Conservation (phyloP, 2,329 filamentous ascomycete genomes). For the Rhynchosporium graminicola region DNA sequence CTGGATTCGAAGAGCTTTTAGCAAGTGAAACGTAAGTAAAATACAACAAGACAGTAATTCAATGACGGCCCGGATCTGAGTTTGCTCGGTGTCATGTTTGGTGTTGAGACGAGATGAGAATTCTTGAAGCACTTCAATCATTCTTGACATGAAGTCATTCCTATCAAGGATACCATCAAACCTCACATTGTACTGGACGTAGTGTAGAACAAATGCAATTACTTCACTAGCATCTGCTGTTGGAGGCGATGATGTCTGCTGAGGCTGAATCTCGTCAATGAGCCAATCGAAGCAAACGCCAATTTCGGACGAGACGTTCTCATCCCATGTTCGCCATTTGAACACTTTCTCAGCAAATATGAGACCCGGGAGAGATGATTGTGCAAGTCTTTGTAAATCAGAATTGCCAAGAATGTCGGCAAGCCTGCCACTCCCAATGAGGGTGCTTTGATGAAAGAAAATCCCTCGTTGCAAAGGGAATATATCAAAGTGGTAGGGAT, state of each 20-base stretch:
- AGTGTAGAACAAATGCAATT: slow-evolving; percentile 35
- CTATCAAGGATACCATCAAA: slow-evolving; percentile 26
- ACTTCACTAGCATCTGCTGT: slow-evolving; percentile 21
- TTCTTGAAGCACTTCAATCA: slow-evolving; percentile 36
- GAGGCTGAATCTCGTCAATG: slow-evolving; percentile 45
- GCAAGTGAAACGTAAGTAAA: slow-evolving; percentile 44
- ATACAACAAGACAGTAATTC: slow-evolving; percentile 31
- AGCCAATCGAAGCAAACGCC: slow-evolving; percentile 63
- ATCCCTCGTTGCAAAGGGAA: slow-evolving; percentile 57
- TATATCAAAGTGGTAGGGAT: slow-evolving; percentile 63
- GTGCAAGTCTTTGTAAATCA: slow-evolving; percentile 23
- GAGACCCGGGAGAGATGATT: not conserved
- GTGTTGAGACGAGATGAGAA: slow-evolving; percentile 29
- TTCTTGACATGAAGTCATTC: slow-evolving; percentile 34
- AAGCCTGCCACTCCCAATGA: slow-evolving; percentile 57
- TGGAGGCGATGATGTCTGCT: not conserved
- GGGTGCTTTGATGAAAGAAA: slow-evolving; percentile 61
- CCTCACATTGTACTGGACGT: slow-evolving; percentile 34
- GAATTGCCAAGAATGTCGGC: slow-evolving; percentile 38
- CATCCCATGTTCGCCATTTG: slow-evolving; percentile 59
- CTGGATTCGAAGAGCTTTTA: slow-evolving; percentile 45
- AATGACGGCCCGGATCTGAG: slow-evolving; percentile 16
- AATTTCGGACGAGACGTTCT: slow-evolving; percentile 60
- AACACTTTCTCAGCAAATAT: slow-evolving; percentile 51
- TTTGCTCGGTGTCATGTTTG: not conserved